Percentiles rank a stretch among this genome's conserved stretches.
phyloP scores from a whole-genome alignment of 2,329 filamentous ascomycete genomes.

The Colletotrichum sp. region DNA sequence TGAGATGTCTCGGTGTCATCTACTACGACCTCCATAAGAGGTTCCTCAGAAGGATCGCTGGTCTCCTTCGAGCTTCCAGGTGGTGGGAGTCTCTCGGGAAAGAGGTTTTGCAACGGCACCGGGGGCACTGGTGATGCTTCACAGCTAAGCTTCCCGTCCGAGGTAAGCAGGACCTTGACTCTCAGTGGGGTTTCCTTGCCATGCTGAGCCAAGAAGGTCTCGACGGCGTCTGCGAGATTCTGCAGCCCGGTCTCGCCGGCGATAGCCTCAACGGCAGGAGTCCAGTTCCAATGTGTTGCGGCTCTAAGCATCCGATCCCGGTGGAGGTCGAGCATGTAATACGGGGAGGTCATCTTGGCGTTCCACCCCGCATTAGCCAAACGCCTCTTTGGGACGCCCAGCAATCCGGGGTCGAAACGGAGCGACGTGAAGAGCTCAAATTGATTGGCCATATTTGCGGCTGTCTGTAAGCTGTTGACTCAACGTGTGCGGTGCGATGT shows the following conservation, averaged over 20 bases:
- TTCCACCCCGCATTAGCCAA: conserved; percentile 57
- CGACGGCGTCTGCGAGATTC: conserved; percentile 35
- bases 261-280: conserved; percentile 47
- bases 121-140: conserved; percentile 24
- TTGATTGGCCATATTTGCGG: conserved; percentile 36
- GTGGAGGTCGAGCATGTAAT: conserved; percentile 83
- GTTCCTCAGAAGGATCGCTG: conserved; percentile 28
- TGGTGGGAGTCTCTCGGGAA: conserved; percentile 59
- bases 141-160: conserved; percentile 51
- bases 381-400: conserved; percentile 41
- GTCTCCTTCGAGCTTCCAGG: conserved; percentile 37
- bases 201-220: conserved; percentile 38
- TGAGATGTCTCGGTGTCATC: conserved; percentile 45
- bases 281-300: conserved; percentile 62
- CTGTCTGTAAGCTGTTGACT: not conserved
- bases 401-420: conserved; percentile 70
- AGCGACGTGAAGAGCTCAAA: conserved; percentile 75
- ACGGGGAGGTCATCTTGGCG: conserved; percentile 58
- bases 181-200: conserved; percentile 41
- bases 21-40: conserved; percentile 48
- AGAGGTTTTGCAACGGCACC: conserved; percentile 56
- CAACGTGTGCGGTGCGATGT: not conserved
- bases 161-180: conserved; percentile 60
- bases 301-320: conserved; percentile 76
- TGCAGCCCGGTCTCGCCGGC: conserved; percentile 51